These are phyloP conservation scores for Arctium minus DNA, from an alignment of 129 eudicot genomes.

Conservation along the genomic window DNA sequence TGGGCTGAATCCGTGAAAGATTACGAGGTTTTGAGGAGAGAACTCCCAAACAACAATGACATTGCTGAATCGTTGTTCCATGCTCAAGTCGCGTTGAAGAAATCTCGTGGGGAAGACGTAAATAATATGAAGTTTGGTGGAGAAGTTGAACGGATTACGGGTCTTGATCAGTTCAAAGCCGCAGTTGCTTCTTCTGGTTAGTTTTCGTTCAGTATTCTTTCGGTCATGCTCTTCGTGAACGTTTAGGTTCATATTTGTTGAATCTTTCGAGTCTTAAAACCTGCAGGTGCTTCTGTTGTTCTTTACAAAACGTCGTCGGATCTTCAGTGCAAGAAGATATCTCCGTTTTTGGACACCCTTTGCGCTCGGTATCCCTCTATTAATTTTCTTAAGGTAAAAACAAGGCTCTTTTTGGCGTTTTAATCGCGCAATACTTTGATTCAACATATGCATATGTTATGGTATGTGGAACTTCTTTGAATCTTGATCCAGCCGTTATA, in stretches of 20 bases:
- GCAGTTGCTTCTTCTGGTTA: slow-evolving; percentile 45
- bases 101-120: slow-evolving; percentile 80
- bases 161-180: slow-evolving; percentile 32
- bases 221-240: background rate
- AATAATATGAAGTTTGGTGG: slow-evolving; percentile 85
- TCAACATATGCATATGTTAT: background rate
- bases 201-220: background rate
- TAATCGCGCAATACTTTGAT: background rate
- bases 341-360: slow-evolving; percentile 51
- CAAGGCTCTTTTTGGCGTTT: background rate
- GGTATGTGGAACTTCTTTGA: too few species aligned
- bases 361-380: slow-evolving; percentile 26
- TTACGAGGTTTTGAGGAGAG: slow-evolving; percentile 42
- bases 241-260: background rate
- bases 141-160: slow-evolving; percentile 49
- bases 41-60: slow-evolving; percentile 61
- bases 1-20: slow-evolving; percentile 39
- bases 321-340: slow-evolving; percentile 54
- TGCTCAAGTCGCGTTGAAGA: slow-evolving; percentile 79
- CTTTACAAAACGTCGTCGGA: slow-evolving; percentile 48
- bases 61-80: slow-evolving; percentile 77
- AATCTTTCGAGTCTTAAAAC: background rate
- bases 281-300: slow-evolving; percentile 74
- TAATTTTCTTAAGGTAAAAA: slow-evolving; percentile 32
- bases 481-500: too few species aligned